phyloP scores from a whole-genome alignment of 306 rosid genomes.

The cucumber (Cucumis sativus) region DNA sequence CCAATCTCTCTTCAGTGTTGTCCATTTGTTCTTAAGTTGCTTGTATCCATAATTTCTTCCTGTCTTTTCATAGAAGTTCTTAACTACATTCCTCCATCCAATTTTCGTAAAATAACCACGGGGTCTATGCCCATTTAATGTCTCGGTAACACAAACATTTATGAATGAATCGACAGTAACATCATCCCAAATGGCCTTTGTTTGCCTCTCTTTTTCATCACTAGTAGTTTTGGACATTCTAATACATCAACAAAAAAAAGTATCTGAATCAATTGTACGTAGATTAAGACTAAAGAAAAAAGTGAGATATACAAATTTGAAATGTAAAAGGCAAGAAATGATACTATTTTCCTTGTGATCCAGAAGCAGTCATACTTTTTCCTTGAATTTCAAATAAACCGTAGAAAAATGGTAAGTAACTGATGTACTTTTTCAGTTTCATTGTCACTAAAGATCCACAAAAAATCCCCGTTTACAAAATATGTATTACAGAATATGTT shows the following conservation, averaged over 20 bases:
- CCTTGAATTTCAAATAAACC: neutral
- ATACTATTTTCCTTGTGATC: neutral
- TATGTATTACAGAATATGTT: neutral
- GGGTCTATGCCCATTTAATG: neutral
- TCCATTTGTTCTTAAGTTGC: conserved; percentile 2
- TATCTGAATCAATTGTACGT: neutral
- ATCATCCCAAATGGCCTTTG: neutral
- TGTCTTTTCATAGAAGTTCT: neutral
- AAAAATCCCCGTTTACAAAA: neutral
- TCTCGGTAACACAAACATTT: neutral
- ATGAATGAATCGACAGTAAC: neutral
- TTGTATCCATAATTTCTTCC: neutral
- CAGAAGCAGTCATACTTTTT: too few relatives aligned
- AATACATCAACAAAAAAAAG: neutral
- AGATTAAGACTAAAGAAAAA: neutral
- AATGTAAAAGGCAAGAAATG: neutral
- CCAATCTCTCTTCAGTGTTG: neutral
- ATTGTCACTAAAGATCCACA: neutral
- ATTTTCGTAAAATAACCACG: neutral
- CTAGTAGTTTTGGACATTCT: neutral
- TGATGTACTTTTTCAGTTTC: neutral
- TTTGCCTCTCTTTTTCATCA: neutral
- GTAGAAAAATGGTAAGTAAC: neutral
- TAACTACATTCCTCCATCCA: conserved; percentile 3
- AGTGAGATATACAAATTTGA: neutral